A percentile compares a stretch with the other conserved stretches of the same genome.
Evolutionary conservation across 2,329 filamentous ascomycete species (phyloP).

Genomic region (Calonectria fujianensis): DNA sequence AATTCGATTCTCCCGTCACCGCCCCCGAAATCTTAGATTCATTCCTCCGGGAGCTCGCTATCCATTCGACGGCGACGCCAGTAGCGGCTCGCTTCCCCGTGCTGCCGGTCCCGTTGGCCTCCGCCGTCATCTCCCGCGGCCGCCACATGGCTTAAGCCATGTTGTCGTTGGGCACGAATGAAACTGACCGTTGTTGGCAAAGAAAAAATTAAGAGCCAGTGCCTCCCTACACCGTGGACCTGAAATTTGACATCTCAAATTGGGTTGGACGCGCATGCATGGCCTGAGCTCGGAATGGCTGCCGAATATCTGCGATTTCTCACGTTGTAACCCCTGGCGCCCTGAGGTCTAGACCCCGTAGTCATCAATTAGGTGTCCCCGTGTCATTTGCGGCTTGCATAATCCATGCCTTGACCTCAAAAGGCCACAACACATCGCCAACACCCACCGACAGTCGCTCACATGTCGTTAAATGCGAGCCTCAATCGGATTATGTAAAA

Average conservation of each 20-base stretch:
- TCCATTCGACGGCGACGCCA: constrained; percentile 1
- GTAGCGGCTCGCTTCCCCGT: constrained; percentile 28
- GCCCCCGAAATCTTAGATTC: constrained; percentile 31
- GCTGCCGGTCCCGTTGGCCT: constrained; percentile 1
- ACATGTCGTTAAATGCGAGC: not conserved
- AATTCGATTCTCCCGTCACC: constrained; percentile 34
- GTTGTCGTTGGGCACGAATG: constrained; percentile 33
- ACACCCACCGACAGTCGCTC: constrained; percentile 5
- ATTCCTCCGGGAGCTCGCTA: constrained; percentile 12
- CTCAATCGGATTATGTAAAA: constrained; percentile 28
- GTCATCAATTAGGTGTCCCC: constrained; percentile 24
- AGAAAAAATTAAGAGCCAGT: not conserved
- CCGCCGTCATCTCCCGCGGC: constrained; percentile 24
- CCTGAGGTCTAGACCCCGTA: constrained; percentile 32
- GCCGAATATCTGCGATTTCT: constrained; percentile 3
- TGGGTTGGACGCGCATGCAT: constrained; percentile 14
- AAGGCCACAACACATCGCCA: not conserved
- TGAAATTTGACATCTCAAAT: constrained; percentile 12
- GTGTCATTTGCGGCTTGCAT: constrained; percentile 26
- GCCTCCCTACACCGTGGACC: not conserved
- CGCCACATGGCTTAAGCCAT: constrained; percentile 39
- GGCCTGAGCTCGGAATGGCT: constrained; percentile 28
- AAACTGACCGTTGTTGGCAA: not conserved
- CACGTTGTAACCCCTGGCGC: constrained; percentile 8
- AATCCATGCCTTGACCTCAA: constrained; percentile 4